These are phyloP conservation scores for Pyrus hybrid DNA, from an alignment of 331 rosid genomes.

Conservation along the genomic window DNA sequence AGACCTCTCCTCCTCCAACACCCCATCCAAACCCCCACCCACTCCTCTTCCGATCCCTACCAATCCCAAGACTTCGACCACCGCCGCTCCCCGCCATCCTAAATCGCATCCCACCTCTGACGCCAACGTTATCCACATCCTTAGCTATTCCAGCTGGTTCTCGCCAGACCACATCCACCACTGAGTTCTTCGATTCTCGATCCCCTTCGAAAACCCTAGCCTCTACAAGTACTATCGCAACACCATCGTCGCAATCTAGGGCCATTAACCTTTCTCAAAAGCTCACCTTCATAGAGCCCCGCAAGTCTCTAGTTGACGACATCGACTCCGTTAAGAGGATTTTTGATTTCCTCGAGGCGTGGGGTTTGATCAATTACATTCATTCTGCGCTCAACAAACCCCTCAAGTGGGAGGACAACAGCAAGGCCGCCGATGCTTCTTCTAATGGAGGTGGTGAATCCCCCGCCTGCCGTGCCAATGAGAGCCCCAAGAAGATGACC, in stretches of 20 bases:
- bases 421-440: conserved; percentile 2
- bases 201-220: conserved; percentile 54
- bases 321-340: no score
- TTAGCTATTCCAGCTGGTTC: conserved; percentile 85
- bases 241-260: conserved; percentile 59
- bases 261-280: conserved; percentile 43
- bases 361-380: conserved; percentile 80
- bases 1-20: conserved; percentile 11
- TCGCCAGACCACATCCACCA: conserved; percentile 57
- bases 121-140: conserved; percentile 31
- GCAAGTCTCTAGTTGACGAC: no score
- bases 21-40: conserved; percentile 6
- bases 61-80: conserved; percentile 28
- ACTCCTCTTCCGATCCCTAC: background rate
- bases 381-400: conserved; percentile 51
- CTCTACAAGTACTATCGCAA: conserved; percentile 79
- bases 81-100: conserved; percentile 12
- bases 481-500: conserved; percentile 50
- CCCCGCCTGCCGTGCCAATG: conserved; percentile 11
- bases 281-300: conserved; percentile 79
- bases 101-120: conserved; percentile 20
- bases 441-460: conserved; percentile 7
- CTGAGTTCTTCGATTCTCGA: conserved; percentile 61
- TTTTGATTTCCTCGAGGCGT: no score
- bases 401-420: conserved; percentile 80